Conservation (phyloP, 2,329 filamentous ascomycete genomes). For the Exophiala calicioides region DNA sequence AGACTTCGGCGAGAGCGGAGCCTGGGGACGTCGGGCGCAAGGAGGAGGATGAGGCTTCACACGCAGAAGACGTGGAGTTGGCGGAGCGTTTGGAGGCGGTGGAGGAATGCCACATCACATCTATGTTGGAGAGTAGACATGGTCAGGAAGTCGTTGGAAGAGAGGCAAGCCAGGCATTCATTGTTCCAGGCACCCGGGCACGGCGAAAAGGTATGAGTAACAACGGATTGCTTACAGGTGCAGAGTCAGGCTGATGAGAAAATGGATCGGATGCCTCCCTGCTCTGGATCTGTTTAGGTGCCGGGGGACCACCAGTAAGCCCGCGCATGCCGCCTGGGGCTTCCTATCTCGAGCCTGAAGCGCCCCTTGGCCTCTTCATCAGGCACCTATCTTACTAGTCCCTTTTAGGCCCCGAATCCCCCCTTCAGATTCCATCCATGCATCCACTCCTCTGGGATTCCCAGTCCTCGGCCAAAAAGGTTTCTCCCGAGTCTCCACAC, state of each 20-base stretch:
- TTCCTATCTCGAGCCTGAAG: too few relatives aligned
- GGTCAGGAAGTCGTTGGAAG: constrained; percentile 9
- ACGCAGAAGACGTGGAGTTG: constrained; percentile 9
- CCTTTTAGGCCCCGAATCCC: neutral
- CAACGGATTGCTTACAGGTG: too few relatives aligned
- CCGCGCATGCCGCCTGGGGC: too few relatives aligned
- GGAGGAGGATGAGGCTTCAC: constrained; percentile 17
- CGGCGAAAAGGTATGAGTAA: constrained; percentile 8
- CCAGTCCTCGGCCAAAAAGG: constrained; percentile 2
- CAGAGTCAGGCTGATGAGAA: constrained; percentile 13
- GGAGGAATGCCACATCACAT: constrained; percentile 28
- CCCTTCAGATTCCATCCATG: too few relatives aligned
- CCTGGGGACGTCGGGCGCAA: constrained; percentile 32
- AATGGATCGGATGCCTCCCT: neutral
- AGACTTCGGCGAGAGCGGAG: constrained; percentile 44
- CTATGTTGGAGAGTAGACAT: constrained; percentile 14
- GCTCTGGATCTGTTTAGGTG: neutral
- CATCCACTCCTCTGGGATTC: neutral
- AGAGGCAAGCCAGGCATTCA: neutral
- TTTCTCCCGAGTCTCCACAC: too few relatives aligned
- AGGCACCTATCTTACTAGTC: too few relatives aligned
- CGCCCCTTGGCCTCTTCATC: too few relatives aligned
- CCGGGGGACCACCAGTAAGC: too few relatives aligned
- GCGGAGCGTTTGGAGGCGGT: constrained; percentile 24
- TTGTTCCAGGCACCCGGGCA: neutral